Evolutionary conservation across 1,284 basidiomycete genomes (phyloP).

Genomic region (Vanrija sp.): DNA sequence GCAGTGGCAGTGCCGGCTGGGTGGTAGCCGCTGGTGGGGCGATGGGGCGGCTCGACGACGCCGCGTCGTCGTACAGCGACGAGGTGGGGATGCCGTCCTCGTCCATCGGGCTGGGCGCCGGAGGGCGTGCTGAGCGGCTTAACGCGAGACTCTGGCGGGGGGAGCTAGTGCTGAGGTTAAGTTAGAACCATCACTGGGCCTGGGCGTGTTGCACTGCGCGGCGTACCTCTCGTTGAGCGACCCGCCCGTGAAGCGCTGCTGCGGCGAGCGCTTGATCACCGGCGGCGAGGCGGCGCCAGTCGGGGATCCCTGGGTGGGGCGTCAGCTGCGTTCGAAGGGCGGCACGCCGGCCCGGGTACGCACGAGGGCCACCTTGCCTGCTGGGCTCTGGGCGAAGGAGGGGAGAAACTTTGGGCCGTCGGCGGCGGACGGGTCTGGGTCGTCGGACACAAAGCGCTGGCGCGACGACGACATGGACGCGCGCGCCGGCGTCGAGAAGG

Average conservation of each 20-base stretch:
- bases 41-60: neutral
- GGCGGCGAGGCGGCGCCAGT: slow-evolving; percentile 16
- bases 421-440: slow-evolving; percentile 35
- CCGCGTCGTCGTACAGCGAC: slow-evolving; percentile 21
- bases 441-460: slow-evolving; percentile 21
- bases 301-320: slow-evolving; percentile 12
- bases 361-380: slow-evolving; percentile 37
- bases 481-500: slow-evolving; percentile 10
- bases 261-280: slow-evolving; percentile 24
- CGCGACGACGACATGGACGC: slow-evolving; percentile 9
- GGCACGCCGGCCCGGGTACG: neutral
- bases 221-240: slow-evolving; percentile 24
- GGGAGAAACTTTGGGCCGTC: slow-evolving; percentile 41
- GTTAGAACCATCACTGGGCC: neutral
- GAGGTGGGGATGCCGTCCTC: slow-evolving; percentile 24
- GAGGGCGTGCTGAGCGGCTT: neutral
- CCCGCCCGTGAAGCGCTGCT: slow-evolving; percentile 19
- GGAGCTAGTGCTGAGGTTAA: slow-evolving; percentile 11
- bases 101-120: slow-evolving; percentile 8
- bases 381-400: slow-evolving; percentile 34
- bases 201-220: too few species aligned
- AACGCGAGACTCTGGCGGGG: slow-evolving; percentile 6
- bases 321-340: neutral
- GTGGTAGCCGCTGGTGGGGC: neutral
- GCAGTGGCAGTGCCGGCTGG: slow-evolving; percentile 22